Evolutionary conservation across 2,329 filamentous ascomycete species (phyloP).

Genomic region (Fusarium sacchari): DNA sequence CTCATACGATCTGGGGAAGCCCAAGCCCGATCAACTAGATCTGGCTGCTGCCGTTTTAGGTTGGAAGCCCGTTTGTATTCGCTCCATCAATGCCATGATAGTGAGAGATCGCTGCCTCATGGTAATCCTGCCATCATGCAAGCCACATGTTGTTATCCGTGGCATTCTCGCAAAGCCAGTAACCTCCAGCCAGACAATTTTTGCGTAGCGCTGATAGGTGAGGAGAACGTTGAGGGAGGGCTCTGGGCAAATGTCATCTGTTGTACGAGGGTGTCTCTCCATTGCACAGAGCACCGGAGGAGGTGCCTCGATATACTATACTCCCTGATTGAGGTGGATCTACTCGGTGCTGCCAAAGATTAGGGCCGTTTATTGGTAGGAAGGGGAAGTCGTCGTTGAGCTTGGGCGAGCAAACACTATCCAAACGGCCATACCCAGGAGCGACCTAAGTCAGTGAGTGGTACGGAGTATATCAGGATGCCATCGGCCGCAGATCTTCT

Average conservation of each 20-base stretch:
- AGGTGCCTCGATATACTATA: conserved; percentile 23
- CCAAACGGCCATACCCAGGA: conserved; percentile 19
- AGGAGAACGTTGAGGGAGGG: conserved; percentile 21
- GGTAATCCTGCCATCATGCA: conserved; percentile 23
- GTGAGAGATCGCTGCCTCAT: conserved; percentile 19
- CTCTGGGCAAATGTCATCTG: conserved; percentile 37
- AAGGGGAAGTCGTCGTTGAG: neutral
- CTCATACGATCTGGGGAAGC: conserved; percentile 27
- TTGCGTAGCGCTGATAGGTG: conserved; percentile 6
- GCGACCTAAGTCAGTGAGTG: conserved; percentile 41
- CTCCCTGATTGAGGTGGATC: conserved; percentile 18
- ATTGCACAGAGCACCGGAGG: conserved; percentile 17
- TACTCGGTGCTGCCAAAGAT: conserved; percentile 12
- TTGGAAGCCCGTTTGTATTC: conserved; percentile 20
- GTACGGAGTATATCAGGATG: conserved; percentile 41
- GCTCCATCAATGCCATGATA: conserved; percentile 3
- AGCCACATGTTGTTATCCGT: conserved; percentile 25
- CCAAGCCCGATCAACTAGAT: conserved; percentile 30
- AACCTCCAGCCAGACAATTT: conserved; percentile 21
- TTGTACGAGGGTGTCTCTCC: conserved; percentile 33
- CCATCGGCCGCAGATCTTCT: conserved; percentile 29
- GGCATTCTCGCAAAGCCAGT: conserved; percentile 22
- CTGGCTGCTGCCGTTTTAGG: conserved; percentile 11
- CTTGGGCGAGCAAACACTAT: conserved; percentile 36
- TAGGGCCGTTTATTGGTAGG: conserved; percentile 34